Evolutionary conservation across 2,329 filamentous ascomycete genomes (phyloP).

Genomic region (Fusarium continuum): DNA sequence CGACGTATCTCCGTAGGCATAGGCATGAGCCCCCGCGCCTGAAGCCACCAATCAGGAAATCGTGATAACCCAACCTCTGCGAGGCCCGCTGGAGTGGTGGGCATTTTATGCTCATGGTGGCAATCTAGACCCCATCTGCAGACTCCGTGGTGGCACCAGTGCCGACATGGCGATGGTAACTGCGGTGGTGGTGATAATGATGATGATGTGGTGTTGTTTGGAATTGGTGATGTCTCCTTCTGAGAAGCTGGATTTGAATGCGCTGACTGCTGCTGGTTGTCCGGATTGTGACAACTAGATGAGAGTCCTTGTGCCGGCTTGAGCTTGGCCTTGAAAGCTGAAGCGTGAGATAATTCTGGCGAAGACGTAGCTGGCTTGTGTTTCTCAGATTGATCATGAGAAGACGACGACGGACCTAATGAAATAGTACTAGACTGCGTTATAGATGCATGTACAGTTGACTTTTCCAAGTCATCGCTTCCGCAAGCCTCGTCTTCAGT

Average conservation of each 20-base stretch:
- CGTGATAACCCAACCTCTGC: slow-evolving; percentile 53
- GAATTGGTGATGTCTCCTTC: not conserved
- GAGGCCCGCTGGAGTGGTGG: slow-evolving; percentile 52
- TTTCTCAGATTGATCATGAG: not conserved
- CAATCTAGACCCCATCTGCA: slow-evolving; percentile 58
- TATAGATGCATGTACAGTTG: not conserved
- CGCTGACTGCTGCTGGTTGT: not conserved
- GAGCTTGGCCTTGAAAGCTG: not conserved
- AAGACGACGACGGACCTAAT: not conserved
- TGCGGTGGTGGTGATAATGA: not conserved
- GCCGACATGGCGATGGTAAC: slow-evolving; percentile 45
- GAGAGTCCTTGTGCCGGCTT: slow-evolving; percentile 23
- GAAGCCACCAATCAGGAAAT: slow-evolving; percentile 56
- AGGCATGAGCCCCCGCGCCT: slow-evolving; percentile 28
- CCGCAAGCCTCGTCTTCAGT: not conserved
- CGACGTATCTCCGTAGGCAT: slow-evolving; percentile 15
- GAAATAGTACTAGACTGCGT: not conserved
- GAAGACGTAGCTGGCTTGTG: not conserved
- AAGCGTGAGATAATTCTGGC: not conserved
- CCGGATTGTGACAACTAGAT: slow-evolving; percentile 30
- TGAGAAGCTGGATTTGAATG: not conserved
- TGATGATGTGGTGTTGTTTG: not conserved
- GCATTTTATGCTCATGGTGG: slow-evolving; percentile 59
- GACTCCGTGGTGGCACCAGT: slow-evolving; percentile 59
- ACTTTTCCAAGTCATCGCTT: slow-evolving; percentile 1